Evolutionary conservation across 495 filamentous ascomycete genomes (phyloP).

Genomic region (Lasiosphaeria hispida): DNA sequence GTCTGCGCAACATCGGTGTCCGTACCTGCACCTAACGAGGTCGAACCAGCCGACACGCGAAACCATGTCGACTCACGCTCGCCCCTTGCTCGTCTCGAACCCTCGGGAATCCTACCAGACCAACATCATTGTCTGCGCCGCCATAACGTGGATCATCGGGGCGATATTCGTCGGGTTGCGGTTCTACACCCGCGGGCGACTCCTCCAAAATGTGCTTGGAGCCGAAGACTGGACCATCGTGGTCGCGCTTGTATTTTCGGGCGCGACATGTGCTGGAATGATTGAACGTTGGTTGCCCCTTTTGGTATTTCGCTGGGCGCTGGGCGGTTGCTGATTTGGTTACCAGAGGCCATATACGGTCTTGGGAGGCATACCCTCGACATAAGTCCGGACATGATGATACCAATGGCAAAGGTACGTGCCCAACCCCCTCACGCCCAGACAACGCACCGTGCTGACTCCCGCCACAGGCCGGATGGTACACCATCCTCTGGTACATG

Average conservation of each 20-base stretch:
- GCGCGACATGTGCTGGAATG: conserved; percentile 17
- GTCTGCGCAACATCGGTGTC: no score
- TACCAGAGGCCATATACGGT: conserved; percentile 21
- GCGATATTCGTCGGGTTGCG: conserved; percentile 23
- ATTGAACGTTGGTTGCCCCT: conserved; percentile 20
- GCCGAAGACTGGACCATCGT: conserved; percentile 31
- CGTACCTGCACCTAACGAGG: neutral
- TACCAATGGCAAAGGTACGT: conserved; percentile 19
- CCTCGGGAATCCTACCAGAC: conserved; percentile 19
- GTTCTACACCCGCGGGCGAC: conserved; percentile 24
- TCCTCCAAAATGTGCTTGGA: conserved; percentile 20
- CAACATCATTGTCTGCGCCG: conserved; percentile 27
- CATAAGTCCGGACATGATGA: conserved; percentile 11
- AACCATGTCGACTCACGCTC: neutral
- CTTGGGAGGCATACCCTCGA: conserved; percentile 24
- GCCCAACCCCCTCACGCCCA: neutral
- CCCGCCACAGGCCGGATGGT: conserved; percentile 25
- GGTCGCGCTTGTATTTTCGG: conserved; percentile 21
- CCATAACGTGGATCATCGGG: conserved; percentile 20
- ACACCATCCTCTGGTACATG: conserved; percentile 29
- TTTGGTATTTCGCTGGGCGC: neutral
- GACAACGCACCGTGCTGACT: neutral
- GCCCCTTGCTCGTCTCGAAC: conserved; percentile 12
- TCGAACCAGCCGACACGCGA: neutral
- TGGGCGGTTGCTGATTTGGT: neutral